Conservation (phyloP, 352 stramenopile genomes). For the Pythium volutum region DNA sequence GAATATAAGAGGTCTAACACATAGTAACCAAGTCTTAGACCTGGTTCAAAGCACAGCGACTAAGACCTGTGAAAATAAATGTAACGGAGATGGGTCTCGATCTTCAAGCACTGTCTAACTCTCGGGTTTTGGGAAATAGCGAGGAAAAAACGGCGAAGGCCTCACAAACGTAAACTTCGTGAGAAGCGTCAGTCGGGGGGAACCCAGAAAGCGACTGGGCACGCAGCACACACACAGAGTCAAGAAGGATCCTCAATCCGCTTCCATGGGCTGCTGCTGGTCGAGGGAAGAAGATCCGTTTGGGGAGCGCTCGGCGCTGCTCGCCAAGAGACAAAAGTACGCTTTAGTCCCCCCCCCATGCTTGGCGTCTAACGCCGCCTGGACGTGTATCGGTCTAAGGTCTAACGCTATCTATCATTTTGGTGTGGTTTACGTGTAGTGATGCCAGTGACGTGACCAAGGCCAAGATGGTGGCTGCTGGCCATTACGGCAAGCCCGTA, state of each 20-base stretch:
- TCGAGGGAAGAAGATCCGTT: slow-evolving; percentile 68
- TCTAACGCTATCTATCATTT: neutral
- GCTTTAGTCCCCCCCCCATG: slow-evolving; percentile 11
- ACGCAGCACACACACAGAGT: neutral
- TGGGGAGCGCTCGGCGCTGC: slow-evolving; percentile 46
- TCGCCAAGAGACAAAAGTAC: slow-evolving; percentile 38
- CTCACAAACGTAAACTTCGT: neutral
- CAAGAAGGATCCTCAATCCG: neutral
- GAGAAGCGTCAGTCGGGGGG: no score
- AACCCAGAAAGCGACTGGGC: neutral
- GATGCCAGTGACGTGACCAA: slow-evolving; percentile 7
- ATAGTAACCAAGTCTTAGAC: no score
- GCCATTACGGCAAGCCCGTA: slow-evolving; percentile 17
- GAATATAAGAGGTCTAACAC: neutral
- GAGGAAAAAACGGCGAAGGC: neutral
- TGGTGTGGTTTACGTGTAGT: neutral
- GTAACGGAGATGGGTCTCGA: no score
- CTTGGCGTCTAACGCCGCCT: neutral
- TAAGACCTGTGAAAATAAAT: neutral
- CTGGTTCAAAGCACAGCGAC: no score
- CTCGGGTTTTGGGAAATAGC: no score
- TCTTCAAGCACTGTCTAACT: no score
- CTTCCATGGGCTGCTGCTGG: slow-evolving; percentile 64
- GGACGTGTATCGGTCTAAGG: neutral
- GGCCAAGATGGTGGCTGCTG: slow-evolving; percentile 30